Evolutionary conservation across 352 stramenopile genomes (phyloP), one percentile per base, ranked within the genome.

Genomic region (Globisporangium solare): DNA sequence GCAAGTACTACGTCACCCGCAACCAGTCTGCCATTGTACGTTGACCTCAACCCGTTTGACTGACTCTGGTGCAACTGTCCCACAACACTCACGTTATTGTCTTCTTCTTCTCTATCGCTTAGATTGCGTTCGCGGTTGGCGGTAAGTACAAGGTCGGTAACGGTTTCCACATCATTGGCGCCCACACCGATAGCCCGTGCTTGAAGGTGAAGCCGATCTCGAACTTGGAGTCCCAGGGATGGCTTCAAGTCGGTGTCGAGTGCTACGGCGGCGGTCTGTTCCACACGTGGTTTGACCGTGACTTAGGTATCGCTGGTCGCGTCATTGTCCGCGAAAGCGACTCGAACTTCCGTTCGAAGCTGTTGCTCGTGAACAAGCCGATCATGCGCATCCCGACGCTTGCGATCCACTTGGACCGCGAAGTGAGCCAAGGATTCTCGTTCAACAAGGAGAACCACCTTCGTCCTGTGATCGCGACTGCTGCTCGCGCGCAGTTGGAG

Each of bases 251-350:
- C 67, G 63, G 71, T 64, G 64, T 97, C 51, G 71, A 97, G 79
- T 84, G 67, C 69, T 79, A 95, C 71, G 73, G 84, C 42, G 96
- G 97, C 45, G 96, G 94, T 15, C 79, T 99, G 45, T 99, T 97
- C 90, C 92, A 98, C 80, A 99, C 96, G 22, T 99, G 96, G 96
- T 98, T 99, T 62, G 96, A 99, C 74, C 88, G 97, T 27, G 97
- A 99, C 64, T 76, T 99, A 49, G 85, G 88, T 21, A 72, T 99
- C 24, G 92, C 90, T 6, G 96, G 96, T 12, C 87, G 92, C 47
- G 92, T 98, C 14, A 85, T 99, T 37, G 79, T 98, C 45, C 76
- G 88, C 42, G 74, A 96, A 50, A 73, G 60, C 59, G 85, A 94
- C 51, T 71, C 69, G 42, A 83, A 69, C 56, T 86, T 89, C 54